Percentiles rank a stretch among this genome's conserved stretches.
These are phyloP conservation scores for Apostasia shenzhenica DNA, from an alignment of 106 monocot species.

Conservation along the genomic window DNA sequence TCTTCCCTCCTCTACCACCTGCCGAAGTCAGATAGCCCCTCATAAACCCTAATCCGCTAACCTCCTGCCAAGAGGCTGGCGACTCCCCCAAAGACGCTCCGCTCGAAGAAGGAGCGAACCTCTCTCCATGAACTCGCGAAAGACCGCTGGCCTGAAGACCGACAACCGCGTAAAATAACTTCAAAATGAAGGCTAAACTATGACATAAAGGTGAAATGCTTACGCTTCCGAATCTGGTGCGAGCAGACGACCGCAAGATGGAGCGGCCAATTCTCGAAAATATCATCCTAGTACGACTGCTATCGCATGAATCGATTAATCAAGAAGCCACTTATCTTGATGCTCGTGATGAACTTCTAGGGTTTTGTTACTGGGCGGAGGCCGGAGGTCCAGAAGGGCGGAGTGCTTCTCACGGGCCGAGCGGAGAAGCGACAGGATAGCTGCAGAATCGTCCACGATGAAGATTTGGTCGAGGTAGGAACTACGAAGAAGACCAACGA, in stretches of 20 bases:
- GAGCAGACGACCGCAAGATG: conserved; percentile 46
- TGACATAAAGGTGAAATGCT: conserved; percentile 1
- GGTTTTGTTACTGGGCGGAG: too few relatives aligned
- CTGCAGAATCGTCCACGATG: too few relatives aligned
- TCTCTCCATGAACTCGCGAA: conserved; percentile 24
- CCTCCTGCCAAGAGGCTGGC: conserved; percentile 5
- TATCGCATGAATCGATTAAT: conserved; percentile 6
- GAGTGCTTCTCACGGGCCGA: too few relatives aligned
- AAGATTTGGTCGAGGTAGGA: too few relatives aligned
- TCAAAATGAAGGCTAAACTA: not conserved
- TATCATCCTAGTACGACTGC: conserved; percentile 28
- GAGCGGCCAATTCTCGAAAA: conserved; percentile 66
- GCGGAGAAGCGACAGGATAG: too few relatives aligned
- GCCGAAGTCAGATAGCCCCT: conserved; percentile 59
- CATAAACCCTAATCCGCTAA: conserved; percentile 27
- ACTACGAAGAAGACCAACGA: too few relatives aligned
- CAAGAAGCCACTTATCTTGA: not conserved
- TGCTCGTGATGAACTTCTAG: too few relatives aligned
- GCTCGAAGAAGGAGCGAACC: conserved; percentile 7
- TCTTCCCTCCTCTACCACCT: conserved; percentile 25
- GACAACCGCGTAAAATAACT: not conserved
- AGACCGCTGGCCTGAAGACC: conserved; percentile 8
- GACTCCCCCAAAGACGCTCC: conserved; percentile 1
- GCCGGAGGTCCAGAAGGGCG: too few relatives aligned
- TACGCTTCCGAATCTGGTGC: conserved; percentile 43